Evolutionary conservation across 345 rosid species (phyloP), one percentile per base, ranked within the genome.

Genomic region (Aquilaria malaccensis): DNA sequence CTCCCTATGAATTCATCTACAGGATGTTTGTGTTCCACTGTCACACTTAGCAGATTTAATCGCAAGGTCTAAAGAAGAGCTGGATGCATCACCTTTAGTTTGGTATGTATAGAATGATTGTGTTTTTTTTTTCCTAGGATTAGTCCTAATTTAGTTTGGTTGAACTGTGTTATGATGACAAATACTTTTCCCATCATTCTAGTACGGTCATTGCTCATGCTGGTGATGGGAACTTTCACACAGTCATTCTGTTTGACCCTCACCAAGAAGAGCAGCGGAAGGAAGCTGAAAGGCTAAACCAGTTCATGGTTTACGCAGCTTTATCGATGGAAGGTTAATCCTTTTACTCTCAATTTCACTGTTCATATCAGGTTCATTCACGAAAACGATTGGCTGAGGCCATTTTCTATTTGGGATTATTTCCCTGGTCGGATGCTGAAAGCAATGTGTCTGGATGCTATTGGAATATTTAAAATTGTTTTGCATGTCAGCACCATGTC

Each of bases 1-100:
- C 43, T 37, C 43, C 43, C 7, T 37, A 37, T 46, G 2, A 29
- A 64, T 51, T 58, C 52, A 50, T 54, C 41, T 78, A 66, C 77
- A 93, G 97, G 98, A 89, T 63, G 98, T 89, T 10, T 93, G 98
- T 33, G 97, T 87, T 67, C 98, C 97, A 57, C 74, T 87, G 51
- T 89, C 98, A 54, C 81, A 59, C 60, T 85, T 89, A 49, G 94
- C 88, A 47, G 90, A 89, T 59, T 63, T 93, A 69, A 93, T 93
- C 70, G 68, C 98, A 15, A 78, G 50, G 66, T 89, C 97, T 58
- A 93, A 85, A 68, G 37, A 74, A 67, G 83, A 84, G 83, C 75
- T 89, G 55, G 94, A 93, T 67, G 85, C 90, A 67, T 92, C 91
- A 11, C 60, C 56, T 33, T 68, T 93, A 61, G 61, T 83, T 66